Percentiles rank a stretch among this genome's conserved stretches.
These are phyloP conservation scores for Huntiella moniliformis DNA, from an alignment of 2,329 filamentous ascomycete genomes.

Conservation along the genomic window DNA sequence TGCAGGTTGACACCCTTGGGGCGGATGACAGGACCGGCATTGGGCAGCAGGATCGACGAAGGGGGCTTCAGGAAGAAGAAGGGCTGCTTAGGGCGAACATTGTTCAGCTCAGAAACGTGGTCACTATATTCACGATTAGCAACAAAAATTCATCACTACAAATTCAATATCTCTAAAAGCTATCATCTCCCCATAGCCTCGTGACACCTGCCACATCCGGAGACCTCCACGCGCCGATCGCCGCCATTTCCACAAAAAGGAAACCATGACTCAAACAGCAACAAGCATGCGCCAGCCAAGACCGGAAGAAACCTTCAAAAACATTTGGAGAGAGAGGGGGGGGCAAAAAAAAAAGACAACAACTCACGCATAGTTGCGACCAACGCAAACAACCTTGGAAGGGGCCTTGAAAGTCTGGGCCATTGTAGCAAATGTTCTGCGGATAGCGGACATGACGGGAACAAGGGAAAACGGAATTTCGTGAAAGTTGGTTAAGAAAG, in stretches of 20 bases:
- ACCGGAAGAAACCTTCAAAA: no score
- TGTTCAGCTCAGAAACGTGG: slow-evolving; percentile 85
- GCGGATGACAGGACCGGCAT: slow-evolving; percentile 59
- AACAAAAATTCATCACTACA: neutral
- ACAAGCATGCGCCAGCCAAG: no score
- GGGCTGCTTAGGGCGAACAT: slow-evolving; percentile 71
- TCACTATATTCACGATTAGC: slow-evolving; percentile 35
- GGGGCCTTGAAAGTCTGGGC: slow-evolving; percentile 33
- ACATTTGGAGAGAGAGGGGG: slow-evolving; percentile 9
- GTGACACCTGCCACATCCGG: no score
- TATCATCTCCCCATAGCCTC: no score
- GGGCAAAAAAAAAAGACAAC: slow-evolving; percentile 9
- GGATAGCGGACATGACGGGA: slow-evolving; percentile 19
- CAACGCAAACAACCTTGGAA: slow-evolving; percentile 77
- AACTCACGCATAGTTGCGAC: slow-evolving; percentile 82
- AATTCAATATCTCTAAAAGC: neutral
- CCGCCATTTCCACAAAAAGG: no score
- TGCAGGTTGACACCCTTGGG: slow-evolving; percentile 73
- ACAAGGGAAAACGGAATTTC: no score
- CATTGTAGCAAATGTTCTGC: slow-evolving; percentile 22
- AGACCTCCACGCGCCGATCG: no score
- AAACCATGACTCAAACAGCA: no score
- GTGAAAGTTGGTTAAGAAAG: no score
- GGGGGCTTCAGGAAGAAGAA: slow-evolving; percentile 98
- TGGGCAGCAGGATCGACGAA: slow-evolving; percentile 64